Base-by-base conservation (phyloP, 2,329 filamentous ascomycete genomes). In the Pseudogymnoascus sp. region DNA sequence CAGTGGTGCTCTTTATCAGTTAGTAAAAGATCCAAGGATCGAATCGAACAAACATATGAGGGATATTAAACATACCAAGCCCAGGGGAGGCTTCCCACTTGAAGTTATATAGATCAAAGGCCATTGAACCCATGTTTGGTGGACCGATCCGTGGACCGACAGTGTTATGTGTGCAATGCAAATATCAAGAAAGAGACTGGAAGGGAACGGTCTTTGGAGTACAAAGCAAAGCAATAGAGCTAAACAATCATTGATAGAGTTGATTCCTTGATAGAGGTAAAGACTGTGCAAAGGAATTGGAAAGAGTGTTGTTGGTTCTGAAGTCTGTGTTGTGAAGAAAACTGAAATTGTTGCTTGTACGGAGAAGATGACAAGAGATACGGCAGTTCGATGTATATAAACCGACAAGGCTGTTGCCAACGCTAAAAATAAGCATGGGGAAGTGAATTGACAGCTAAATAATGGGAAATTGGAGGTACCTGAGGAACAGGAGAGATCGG, bases 1-100 rank as follows among this genome's bases (percentile, higher is more conserved):
- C 72, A 74, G 62, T 74, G 72, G 61, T 74, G 72, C 19, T 73
- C 71, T 73, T 26, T 1, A n/a, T 44, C 35, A 26, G 38, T 72
- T 38, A 71, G 64, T 13, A 64, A 42, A 44, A 28, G 50, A 10
- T 33, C 19, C 28, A 19, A 17, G 59, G 23, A 2, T 15, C 21
- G 9, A 19, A 2, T 15, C 21, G 9, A 19, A 44, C 13, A 36
- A 50, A 28, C n/a, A 42, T 11, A 21, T 21, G 28, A n/a, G 35
- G 9, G 44, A 42, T 21, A 53, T 21, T 6, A 35, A 44, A 38
- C 62, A 31, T 67, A 72, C 71, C 71, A 61, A 74, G 66, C 10
- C 71, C 71, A 26, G 71, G 72, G 61, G 69, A 70, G 11, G 63
- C 68, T 11, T 73, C 72, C 72, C 72, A 74, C 44, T 65, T 66